Evolutionary conservation across 139 green algal species (phyloP).

Genomic region (Limnomonas spitsbergensis): DNA sequence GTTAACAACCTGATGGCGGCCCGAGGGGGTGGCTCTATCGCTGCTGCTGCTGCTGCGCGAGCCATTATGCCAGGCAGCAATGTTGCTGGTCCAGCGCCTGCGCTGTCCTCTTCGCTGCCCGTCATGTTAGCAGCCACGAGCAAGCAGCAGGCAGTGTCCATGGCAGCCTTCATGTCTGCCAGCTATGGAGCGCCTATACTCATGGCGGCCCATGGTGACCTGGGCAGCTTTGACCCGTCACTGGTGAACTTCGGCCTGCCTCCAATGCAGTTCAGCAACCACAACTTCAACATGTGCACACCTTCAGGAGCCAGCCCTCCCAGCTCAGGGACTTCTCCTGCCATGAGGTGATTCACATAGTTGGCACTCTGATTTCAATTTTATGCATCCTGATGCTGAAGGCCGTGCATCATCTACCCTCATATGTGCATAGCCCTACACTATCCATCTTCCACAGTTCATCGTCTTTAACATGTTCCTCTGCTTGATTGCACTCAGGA

Average conservation of each 20-base stretch:
- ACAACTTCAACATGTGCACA: too few species aligned
- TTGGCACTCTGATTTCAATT: too few species aligned
- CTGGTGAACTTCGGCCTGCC: background rate
- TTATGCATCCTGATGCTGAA: background rate
- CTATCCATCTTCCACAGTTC: background rate
- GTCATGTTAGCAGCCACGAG: background rate
- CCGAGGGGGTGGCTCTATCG: background rate
- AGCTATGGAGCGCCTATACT: background rate
- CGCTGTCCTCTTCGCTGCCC: background rate
- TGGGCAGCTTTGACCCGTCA: background rate
- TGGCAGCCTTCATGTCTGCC: background rate
- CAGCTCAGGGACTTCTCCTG: background rate
- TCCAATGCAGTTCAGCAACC: too few species aligned
- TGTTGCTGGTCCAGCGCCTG: background rate
- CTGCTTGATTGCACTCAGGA: background rate
- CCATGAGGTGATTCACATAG: background rate
- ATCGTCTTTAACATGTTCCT: background rate
- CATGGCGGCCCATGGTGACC: background rate
- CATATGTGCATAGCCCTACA: background rate
- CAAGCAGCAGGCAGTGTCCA: background rate
- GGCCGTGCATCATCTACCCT: too few species aligned
- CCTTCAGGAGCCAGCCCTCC: background rate
- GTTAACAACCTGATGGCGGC: background rate
- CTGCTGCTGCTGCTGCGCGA: constrained; percentile 5
- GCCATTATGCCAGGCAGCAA: background rate